Evolutionary conservation across 352 stramenopile species (phyloP), one percentile per base, ranked within the genome.

Genomic region (Phytophthora fragariae): DNA sequence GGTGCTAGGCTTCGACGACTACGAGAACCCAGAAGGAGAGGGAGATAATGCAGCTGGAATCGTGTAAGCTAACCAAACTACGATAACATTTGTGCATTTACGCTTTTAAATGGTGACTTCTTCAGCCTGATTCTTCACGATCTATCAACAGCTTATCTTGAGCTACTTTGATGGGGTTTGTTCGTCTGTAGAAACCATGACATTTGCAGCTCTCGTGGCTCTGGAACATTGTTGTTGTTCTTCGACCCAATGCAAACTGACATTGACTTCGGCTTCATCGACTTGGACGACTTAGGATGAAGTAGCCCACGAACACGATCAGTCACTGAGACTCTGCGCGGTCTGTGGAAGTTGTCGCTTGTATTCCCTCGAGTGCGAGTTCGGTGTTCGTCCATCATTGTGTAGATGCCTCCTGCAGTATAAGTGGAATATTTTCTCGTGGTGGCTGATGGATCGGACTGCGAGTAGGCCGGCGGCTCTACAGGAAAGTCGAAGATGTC

Each of bases 1-100:
- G 44, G 80, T 98, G 0, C 77, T 98, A 2, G 92, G 92, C 15
- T 97, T 98, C 72, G 92, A 97, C 62, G 91, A 97, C 75, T 95
- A 93, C 60, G 83, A 93, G 8, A 56, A 73, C 10, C 53, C 65
- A 15, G 62, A 80, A 31, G 56, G 47, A 17, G 55, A 54, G 53
- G 47, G 17, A 37, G 17, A 24, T 15, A 49, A 27, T 27, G 49
- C 1, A 11, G 21, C 21, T 35, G 12, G 39, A 6, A 33, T 65
- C 14, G 15, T 15, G 21, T 63, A 57, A 70, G 14, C 37, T 33
- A 29, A 12, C 29, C 12, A 46, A 44, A 44, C 37, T 17, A 44
- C 37, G 6, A 44, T 44, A 6, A 5, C 17, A n/a, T 46, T n/a
- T 12, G 12, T 58, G 19, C 46, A 59, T 74, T 65, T 9, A 70